Conservation (phyloP, 768 basidiomycete genomes). For the Amanita phalloides region DNA sequence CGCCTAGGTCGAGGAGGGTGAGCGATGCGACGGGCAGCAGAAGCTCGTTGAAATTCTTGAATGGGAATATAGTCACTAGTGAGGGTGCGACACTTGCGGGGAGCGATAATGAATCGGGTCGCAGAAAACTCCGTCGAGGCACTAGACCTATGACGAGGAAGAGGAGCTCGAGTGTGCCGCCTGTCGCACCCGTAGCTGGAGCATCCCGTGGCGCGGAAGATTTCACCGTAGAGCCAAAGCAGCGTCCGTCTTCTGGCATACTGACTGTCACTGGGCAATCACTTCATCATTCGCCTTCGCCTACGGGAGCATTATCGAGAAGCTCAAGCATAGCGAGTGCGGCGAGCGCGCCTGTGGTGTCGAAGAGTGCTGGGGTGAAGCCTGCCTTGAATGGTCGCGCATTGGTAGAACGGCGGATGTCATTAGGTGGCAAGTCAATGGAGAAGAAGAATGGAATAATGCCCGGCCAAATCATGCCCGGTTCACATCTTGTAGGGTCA, state of each 20-base stretch:
- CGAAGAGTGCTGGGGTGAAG: slow-evolving; percentile 6
- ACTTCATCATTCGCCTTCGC: background rate
- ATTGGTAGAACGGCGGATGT: slow-evolving; percentile 8
- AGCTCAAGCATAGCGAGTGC: slow-evolving; percentile 22
- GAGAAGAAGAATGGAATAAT: background rate
- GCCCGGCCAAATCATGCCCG: background rate
- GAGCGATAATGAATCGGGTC: background rate
- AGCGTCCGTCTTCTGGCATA: background rate
- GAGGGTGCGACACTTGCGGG: no score
- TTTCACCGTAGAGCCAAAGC: background rate
- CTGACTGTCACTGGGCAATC: background rate
- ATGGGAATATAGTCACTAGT: background rate
- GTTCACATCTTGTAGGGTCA: background rate
- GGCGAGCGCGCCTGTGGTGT: slow-evolving; percentile 16
- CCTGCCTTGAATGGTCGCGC: slow-evolving; percentile 13
- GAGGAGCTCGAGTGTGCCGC: slow-evolving; percentile 4
- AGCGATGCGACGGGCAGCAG: background rate
- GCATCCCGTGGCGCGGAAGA: background rate
- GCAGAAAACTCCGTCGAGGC: background rate
- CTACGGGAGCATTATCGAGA: slow-evolving; percentile 14
- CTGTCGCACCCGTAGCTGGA: slow-evolving; percentile 5
- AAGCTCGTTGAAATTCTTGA: background rate
- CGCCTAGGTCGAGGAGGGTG: background rate
- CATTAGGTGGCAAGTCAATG: slow-evolving; percentile 4
- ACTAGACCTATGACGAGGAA: slow-evolving; percentile 10